Percentiles rank a stretch among this genome's conserved stretches.
Evolutionary conservation across 2,329 filamentous ascomycete genomes (phyloP).

Genomic region (Aspergillus oerlinghausenensis): DNA sequence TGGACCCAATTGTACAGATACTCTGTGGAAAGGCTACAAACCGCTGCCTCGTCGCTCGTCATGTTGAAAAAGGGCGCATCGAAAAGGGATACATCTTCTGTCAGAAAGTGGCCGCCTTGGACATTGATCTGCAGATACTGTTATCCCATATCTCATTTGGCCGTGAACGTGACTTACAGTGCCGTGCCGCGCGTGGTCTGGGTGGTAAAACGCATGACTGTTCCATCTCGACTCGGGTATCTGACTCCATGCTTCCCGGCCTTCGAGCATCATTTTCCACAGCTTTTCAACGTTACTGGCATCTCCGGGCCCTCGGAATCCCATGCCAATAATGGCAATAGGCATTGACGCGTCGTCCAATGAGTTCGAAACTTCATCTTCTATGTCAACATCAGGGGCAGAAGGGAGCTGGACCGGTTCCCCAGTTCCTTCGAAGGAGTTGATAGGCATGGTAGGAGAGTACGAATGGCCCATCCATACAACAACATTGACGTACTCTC

Average conservation of each 20-base stretch:
- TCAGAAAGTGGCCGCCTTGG: conserved; percentile 22
- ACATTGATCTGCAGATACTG: conserved; percentile 19
- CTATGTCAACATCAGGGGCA: background rate
- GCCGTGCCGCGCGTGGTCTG: conserved; percentile 20
- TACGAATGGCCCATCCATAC: background rate
- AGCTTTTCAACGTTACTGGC: conserved; percentile 16
- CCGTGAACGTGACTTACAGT: conserved; percentile 14
- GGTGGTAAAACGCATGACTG: conserved; percentile 21
- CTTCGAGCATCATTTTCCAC: conserved; percentile 19
- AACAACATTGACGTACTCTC: background rate
- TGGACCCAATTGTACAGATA: background rate
- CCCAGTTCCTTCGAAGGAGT: background rate
- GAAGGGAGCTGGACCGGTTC: background rate
- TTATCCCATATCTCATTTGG: background rate
- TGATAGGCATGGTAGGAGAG: background rate
- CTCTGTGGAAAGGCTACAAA: conserved; percentile 5
- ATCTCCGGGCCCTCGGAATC: conserved; percentile 21
- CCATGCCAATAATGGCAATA: conserved; percentile 24
- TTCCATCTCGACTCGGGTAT: conserved; percentile 21
- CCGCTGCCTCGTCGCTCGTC: conserved; percentile 26
- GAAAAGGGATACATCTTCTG: conserved; percentile 23
- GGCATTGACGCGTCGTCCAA: conserved; percentile 10
- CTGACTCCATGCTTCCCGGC: conserved; percentile 16
- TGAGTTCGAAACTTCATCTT: conserved; percentile 4
- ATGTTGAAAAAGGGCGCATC: conserved; percentile 36